Evolutionary conservation across 2,329 filamentous ascomycete genomes (phyloP).

Genomic region (Epicoccum nigrum): DNA sequence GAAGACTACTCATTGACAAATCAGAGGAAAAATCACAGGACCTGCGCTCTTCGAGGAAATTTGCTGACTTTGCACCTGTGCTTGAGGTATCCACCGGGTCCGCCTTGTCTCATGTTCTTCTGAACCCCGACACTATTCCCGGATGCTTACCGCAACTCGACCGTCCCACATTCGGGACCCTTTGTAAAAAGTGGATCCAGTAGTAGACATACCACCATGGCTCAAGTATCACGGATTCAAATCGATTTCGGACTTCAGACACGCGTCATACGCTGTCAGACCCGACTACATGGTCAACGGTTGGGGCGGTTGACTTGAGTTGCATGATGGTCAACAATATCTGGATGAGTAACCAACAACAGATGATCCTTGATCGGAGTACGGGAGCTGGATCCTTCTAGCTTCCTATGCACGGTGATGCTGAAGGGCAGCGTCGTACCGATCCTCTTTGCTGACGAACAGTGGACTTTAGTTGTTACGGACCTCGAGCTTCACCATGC

Average conservation of each 20-base stretch:
- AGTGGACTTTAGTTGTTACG: constrained; percentile 6
- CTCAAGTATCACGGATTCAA: background rate
- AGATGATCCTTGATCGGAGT: background rate
- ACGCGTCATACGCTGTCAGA: background rate
- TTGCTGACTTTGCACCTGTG: background rate
- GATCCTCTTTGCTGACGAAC: background rate
- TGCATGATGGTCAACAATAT: background rate
- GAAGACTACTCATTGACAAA: no score
- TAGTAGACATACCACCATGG: background rate
- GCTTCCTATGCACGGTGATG: background rate
- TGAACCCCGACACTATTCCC: constrained; percentile 12
- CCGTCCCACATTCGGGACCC: background rate
- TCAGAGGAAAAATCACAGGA: no score
- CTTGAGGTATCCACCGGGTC: constrained; percentile 2
- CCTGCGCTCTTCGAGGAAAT: no score
- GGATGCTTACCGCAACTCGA: constrained; percentile 1
- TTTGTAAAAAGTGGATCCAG: background rate
- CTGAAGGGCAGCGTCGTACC: background rate
- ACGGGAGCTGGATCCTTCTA: background rate
- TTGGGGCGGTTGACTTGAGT: background rate
- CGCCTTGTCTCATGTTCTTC: constrained; percentile 4
- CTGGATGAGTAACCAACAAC: background rate
- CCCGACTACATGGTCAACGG: background rate
- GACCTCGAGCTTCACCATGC: background rate
- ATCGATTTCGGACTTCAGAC: background rate